Evolutionary conservation across 2,329 filamentous ascomycete genomes (phyloP).

Genomic region (Cladosporium phlei): DNA sequence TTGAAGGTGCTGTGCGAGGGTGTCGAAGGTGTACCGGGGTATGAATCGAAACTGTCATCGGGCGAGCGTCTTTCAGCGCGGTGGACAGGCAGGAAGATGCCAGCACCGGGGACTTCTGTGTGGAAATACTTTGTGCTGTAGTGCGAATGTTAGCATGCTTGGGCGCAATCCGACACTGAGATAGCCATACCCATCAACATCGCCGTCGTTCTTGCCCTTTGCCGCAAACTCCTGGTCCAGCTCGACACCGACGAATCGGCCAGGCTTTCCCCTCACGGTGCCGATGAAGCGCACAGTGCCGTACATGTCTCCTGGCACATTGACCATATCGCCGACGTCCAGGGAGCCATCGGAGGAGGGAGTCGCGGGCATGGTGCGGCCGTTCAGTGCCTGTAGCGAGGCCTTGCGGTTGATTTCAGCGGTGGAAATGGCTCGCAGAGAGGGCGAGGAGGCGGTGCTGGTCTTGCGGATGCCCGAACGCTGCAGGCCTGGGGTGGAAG

Average conservation of each 20-base stretch:
- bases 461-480: conserved; percentile 37
- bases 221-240: conserved; percentile 72
- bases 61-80: conserved; percentile 69
- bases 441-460: conserved; percentile 40
- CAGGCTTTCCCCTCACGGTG: conserved; percentile 79
- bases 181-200: conserved; percentile 79
- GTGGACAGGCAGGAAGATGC: conserved; percentile 86
- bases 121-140: conserved; percentile 61
- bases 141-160: no score
- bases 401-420: conserved; percentile 59
- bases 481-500: conserved; percentile 19
- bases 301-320: conserved; percentile 89
- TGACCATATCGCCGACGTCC: conserved; percentile 75
- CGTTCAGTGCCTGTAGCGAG: conserved; percentile 65
- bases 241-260: conserved; percentile 88
- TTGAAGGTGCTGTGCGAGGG: conserved; percentile 54
- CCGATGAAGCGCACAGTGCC: conserved; percentile 88
- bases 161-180: neutral
- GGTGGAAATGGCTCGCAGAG: conserved; percentile 40
- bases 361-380: conserved; percentile 16
- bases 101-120: conserved; percentile 71
- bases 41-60: conserved; percentile 47
- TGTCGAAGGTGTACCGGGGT: conserved; percentile 65
- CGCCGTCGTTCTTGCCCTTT: conserved; percentile 90
- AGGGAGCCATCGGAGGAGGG: conserved; percentile 35